Evolutionary conservation across 192 early-diverging fungal genomes (phyloP), one percentile per base, ranked within the genome.

Genomic region (Phycomyces blakesleeanus): DNA sequence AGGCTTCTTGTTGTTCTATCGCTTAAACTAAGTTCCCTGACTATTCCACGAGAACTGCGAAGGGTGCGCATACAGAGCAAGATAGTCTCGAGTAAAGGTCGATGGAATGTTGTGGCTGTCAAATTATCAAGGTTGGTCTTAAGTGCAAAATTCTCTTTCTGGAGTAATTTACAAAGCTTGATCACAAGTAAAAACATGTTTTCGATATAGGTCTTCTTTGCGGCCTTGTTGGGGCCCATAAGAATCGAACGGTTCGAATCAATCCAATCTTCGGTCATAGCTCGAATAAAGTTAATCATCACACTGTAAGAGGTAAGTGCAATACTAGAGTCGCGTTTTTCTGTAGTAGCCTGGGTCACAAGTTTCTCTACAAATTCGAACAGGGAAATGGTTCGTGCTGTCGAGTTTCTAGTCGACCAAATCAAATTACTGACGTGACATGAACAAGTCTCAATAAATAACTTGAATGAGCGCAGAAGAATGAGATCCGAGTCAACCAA

Each of bases 31-130:
- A 47, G 2, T 2, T 47, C 14, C 29, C 38, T 18, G 52, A 55
- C 29, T 4, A 55, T 18, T 24, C 51, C 29, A 21, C 57, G 25
- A 22, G 57, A 38, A 22, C 57, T 51, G 26, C 49, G 44, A 21
- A 73, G n/a, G 20, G 57, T 67, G 10, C 67, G 70, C 24, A 76
- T 38, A 51, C 63, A 76, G 12, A 76, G 60, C 34, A 76, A 44
- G 4, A 73, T 37, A 14, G 71, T 49, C 55, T 76, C 66, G n/a
- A 76, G 62, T 5, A 76, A 38, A 18, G 75, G 71, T 41, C 63
- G 60, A 38, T 73, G 71, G 60, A 58, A 73, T 1, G 63, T 37
- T 11, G 63, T 63, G 3, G 57, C 37, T 21, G 58, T 52, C 18
- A 40, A 27, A 39, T 58, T 49, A 38, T 38, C 34, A 8, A 64